A percentile compares a stretch with the other conserved stretches of the same genome.
Evolutionary conservation across 2,329 filamentous ascomycete genomes (phyloP).

Genomic region (Paecilomyces fulvus): DNA sequence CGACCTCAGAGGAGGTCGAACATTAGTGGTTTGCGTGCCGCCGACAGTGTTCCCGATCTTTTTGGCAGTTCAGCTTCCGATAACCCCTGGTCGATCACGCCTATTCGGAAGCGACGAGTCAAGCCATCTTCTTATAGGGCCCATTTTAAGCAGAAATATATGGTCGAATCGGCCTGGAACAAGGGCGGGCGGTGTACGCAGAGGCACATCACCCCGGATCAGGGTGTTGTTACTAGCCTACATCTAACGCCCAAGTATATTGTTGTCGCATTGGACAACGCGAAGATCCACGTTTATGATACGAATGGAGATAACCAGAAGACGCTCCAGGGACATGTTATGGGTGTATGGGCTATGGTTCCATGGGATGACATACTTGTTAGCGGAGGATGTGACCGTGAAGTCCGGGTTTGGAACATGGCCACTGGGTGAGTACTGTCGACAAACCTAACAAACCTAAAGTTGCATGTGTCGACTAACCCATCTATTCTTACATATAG

Average conservation of each 20-base stretch:
- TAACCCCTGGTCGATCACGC: conserved; percentile 22
- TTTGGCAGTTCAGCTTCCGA: conserved; percentile 27
- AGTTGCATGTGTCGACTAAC: neutral
- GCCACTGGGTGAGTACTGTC: conserved; percentile 61
- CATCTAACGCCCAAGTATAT: conserved; percentile 95
- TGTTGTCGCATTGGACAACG: conserved; percentile 93
- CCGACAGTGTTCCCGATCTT: conserved; percentile 42
- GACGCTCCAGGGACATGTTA: conserved; percentile 88
- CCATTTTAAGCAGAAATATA: conserved; percentile 94
- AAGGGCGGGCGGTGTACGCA: conserved; percentile 78
- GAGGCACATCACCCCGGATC: conserved; percentile 88
- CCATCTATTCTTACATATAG: conserved; percentile 35
- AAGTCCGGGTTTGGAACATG: conserved; percentile 96
- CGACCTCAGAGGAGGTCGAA: conserved; percentile 18
- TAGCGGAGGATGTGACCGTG: conserved; percentile 90
- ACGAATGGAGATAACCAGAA: conserved; percentile 80
- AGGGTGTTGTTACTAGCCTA: conserved; percentile 90
- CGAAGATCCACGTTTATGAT: conserved; percentile 97
- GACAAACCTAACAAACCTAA: neutral
- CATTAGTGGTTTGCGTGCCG: conserved; percentile 25
- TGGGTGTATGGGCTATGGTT: conserved; percentile 99
- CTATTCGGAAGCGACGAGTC: conserved; percentile 40
- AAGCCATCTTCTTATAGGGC: conserved; percentile 81
- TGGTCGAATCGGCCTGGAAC: conserved; percentile 95
- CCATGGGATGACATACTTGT: conserved; percentile 94